These are phyloP conservation scores for Xylaria intraflava DNA, from an alignment of 495 filamentous ascomycete genomes.

Conservation along the genomic window DNA sequence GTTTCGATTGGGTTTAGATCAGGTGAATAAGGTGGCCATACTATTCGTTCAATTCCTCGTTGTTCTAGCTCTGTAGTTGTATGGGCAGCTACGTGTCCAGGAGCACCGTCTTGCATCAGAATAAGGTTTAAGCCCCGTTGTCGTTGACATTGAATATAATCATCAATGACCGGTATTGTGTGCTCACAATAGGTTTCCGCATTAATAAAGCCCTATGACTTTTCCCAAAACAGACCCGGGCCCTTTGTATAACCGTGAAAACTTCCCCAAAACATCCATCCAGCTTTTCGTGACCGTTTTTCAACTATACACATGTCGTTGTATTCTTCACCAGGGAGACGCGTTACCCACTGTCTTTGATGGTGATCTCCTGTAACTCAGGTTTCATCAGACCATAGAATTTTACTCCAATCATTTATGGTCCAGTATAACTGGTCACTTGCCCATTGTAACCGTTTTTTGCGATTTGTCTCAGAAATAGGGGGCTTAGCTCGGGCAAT, in stretches of 20 bases:
- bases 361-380: neutral
- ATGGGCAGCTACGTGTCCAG: neutral
- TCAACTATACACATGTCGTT: neutral
- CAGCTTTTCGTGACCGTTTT: no score
- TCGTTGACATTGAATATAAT: neutral
- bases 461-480: neutral
- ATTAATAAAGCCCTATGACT: neutral
- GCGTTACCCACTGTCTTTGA: neutral
- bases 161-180: neutral
- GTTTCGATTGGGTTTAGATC: neutral
- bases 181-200: neutral
- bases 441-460: neutral
- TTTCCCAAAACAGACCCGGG: neutral
- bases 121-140: neutral
- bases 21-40: neutral
- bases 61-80: neutral
- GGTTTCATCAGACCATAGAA: neutral
- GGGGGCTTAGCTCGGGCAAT: neutral
- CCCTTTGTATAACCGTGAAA: neutral
- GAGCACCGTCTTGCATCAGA: neutral
- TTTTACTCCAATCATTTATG: neutral
- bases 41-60: neutral
- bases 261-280: neutral
- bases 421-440: neutral
- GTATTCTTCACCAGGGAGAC: neutral